Conservation (phyloP, 495 filamentous ascomycete species). For the Talaromyces adpressus region DNA sequence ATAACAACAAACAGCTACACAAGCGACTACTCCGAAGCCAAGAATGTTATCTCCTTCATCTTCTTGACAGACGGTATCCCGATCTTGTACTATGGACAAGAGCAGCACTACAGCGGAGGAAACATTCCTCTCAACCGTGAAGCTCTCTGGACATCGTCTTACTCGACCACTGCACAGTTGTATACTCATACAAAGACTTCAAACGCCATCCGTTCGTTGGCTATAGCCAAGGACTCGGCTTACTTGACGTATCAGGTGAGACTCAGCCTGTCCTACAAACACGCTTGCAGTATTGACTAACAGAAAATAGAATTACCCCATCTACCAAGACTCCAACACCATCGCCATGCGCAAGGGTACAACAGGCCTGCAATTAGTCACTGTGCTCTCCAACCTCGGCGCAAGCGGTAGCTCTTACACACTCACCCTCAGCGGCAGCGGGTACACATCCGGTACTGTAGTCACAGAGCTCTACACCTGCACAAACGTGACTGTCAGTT, state of each 20-base stretch:
- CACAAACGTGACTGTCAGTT: slow-evolving; percentile 20
- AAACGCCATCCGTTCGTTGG: slow-evolving; percentile 55
- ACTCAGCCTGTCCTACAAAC: neutral
- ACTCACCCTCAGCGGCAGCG: slow-evolving; percentile 32
- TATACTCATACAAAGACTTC: slow-evolving; percentile 53
- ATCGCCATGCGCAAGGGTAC: slow-evolving; percentile 57
- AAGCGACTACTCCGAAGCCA: slow-evolving; percentile 33
- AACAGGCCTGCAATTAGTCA: slow-evolving; percentile 43
- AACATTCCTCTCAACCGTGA: slow-evolving; percentile 58
- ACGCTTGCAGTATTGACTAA: neutral
- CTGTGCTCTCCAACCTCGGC: slow-evolving; percentile 52
- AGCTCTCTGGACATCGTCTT: slow-evolving; percentile 60
- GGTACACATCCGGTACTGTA: slow-evolving; percentile 17
- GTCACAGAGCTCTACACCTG: slow-evolving; percentile 19
- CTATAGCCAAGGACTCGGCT: slow-evolving; percentile 33
- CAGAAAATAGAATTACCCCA: slow-evolving; percentile 22
- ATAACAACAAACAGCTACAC: slow-evolving; percentile 13
- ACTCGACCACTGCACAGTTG: slow-evolving; percentile 44
- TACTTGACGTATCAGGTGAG: slow-evolving; percentile 45
- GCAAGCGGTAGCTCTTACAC: slow-evolving; percentile 31
- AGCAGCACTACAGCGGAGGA: slow-evolving; percentile 55
- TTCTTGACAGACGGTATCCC: slow-evolving; percentile 57
- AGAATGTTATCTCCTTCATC: slow-evolving; percentile 59
- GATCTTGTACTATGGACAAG: slow-evolving; percentile 54
- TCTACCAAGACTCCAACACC: slow-evolving; percentile 46